Evolutionary conservation across 1,284 basidiomycete genomes (phyloP).

Genomic region (Trichosporon sp.): DNA sequence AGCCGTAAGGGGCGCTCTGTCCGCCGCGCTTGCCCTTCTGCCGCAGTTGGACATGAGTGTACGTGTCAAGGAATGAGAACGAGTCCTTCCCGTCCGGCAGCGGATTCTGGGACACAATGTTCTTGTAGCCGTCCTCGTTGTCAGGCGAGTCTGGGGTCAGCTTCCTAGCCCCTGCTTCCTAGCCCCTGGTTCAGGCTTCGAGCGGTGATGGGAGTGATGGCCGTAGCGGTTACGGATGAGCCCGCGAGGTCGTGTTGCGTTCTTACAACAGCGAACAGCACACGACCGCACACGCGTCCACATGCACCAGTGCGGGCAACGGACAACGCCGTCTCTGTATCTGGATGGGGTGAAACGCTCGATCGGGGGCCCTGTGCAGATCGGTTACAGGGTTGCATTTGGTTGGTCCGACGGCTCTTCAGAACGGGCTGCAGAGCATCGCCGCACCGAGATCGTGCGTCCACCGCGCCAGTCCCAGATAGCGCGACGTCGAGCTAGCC

Average conservation of each 20-base stretch:
- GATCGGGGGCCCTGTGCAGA: too few species aligned
- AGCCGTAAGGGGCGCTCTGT: constrained; percentile 46
- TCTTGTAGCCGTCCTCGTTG: constrained; percentile 51
- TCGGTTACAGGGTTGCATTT: too few species aligned
- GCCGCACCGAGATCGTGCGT: neutral
- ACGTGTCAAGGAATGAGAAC: constrained; percentile 47
- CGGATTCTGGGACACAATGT: constrained; percentile 43
- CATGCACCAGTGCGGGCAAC: neutral
- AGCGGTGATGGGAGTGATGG: too few species aligned
- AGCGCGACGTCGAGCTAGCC: neutral
- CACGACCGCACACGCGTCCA: neutral
- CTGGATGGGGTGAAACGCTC: neutral
- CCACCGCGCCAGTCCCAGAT: neutral
- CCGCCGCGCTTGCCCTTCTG: constrained; percentile 2
- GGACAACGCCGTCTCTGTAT: neutral
- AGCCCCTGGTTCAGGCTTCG: neutral
- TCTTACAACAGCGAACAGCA: too few species aligned
- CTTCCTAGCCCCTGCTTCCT: neutral
- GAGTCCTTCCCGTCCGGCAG: constrained; percentile 35
- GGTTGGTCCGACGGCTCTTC: too few species aligned
- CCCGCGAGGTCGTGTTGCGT: too few species aligned
- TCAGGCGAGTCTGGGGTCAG: constrained; percentile 48
- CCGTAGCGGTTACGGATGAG: too few species aligned
- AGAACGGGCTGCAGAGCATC: too few species aligned
- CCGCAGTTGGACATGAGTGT: constrained; percentile 35